Base-by-base conservation (phyloP, 2,329 filamentous ascomycete species). In the Ophiostoma sp. region DNA sequence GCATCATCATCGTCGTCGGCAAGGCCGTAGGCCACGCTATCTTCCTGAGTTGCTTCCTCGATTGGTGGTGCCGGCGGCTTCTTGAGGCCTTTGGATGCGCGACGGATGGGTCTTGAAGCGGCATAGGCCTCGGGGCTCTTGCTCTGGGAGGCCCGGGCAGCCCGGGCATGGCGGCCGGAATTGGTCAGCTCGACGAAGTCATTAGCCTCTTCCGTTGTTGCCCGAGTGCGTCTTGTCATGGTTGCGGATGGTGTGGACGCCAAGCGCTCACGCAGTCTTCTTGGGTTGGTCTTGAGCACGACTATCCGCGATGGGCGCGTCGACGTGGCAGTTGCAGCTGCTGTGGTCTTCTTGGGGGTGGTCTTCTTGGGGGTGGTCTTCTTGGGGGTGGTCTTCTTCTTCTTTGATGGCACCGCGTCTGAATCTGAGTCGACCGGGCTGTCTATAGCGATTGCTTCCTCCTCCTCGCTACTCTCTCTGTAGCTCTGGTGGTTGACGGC, bases 151-250 rank as follows among this genome's bases (percentile, higher is more conserved):
- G 78, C 78, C 52, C 83, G 79, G 42, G 81, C 77, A 2, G 79
- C 75, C 55, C 80, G 79, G 27, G 81, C 82, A 71, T 89, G 86
- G 68, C 80, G 82, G n/a, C 86, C 87, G 7, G 86, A 88, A 72
- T 81, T 84, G 5, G 86, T 84, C 14, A 89, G 78, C 73, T 88
- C 85, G 4, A 87, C 75, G 6, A 87, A 80, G 60, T 86, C 84
- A 42, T 84, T 82, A 0, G 79, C 79, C 64, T 87, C 84, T 62
- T 83, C 84, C 3, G 84, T 85, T 67, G 78, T 81, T 16, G 83
- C 84, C 44, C 85, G 78, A 11, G 85, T 87, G 72, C 84, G 79
- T 45, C 84, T 80, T 52, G 80, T 80, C 1, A 73, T 70, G 8
- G 72, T 36, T 4, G 64, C 65, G 1, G 69, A 63, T 12, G 67